Conservation (phyloP, 306 rosid species). For the Lathyrus oleraceus region DNA sequence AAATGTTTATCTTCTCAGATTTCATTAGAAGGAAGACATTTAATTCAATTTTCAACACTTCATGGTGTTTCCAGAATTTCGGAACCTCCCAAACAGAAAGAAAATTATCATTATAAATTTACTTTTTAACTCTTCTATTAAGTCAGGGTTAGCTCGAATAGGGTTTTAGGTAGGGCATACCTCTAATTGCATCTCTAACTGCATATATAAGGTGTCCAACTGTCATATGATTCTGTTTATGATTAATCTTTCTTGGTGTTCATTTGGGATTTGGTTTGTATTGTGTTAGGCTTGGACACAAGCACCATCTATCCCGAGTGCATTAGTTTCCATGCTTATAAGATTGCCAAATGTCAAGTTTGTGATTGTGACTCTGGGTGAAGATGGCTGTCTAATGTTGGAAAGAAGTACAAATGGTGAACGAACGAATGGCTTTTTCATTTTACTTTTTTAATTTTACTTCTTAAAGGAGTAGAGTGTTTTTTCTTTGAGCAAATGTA, state of each 20-base stretch:
- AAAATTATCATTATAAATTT: slow-evolving; percentile 2
- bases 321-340: slow-evolving; percentile 75
- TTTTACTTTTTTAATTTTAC: slow-evolving; percentile 1
- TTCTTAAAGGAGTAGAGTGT: slow-evolving; percentile 14
- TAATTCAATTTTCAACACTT: slow-evolving; percentile 23
- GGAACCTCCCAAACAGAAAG: neutral
- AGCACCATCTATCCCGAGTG: slow-evolving; percentile 68
- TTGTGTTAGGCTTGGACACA: slow-evolving; percentile 82
- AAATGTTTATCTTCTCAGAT: slow-evolving; percentile 15
- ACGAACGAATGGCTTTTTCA: slow-evolving; percentile 9
- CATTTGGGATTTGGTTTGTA: slow-evolving; percentile 31
- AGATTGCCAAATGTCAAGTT: slow-evolving; percentile 80
- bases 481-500: slow-evolving; percentile 33
- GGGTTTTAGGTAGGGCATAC: slow-evolving; percentile 1
- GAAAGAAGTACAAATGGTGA: slow-evolving; percentile 69
- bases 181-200: slow-evolving; percentile 10
- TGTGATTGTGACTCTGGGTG: slow-evolving; percentile 88
- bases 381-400: slow-evolving; percentile 92
- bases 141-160: slow-evolving; percentile 29
- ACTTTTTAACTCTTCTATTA: slow-evolving; percentile 27
- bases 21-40: neutral
- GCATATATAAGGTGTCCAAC: slow-evolving; percentile 20
- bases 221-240: slow-evolving; percentile 29
- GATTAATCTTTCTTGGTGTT: slow-evolving; percentile 34
- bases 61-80: slow-evolving; percentile 22